These are phyloP conservation scores for Tolypocladium inflatum DNA, from an alignment of 2,329 filamentous ascomycete species.

Conservation along the genomic window DNA sequence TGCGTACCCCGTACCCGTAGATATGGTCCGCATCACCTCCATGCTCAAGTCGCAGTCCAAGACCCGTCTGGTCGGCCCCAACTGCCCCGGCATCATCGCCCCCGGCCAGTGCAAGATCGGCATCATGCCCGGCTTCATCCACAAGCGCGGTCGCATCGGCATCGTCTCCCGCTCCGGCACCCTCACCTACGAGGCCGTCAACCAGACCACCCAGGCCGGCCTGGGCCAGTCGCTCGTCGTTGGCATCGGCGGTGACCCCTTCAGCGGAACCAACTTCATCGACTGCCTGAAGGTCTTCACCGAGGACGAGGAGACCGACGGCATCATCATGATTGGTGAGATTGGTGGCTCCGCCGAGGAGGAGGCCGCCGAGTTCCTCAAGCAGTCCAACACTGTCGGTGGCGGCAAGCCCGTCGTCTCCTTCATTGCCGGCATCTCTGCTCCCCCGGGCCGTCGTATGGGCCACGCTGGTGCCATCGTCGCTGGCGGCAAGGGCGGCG, in stretches of 20 bases:
- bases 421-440: constrained; percentile 98
- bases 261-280: constrained; percentile 99
- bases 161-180: constrained; percentile 98
- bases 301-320: constrained; percentile 90
- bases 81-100: constrained; percentile 96
- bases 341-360: constrained; percentile 97
- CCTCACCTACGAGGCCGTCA: constrained; percentile 98
- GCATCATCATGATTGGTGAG: constrained; percentile 99
- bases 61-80: constrained; percentile 92
- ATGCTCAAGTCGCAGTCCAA: constrained; percentile 97
- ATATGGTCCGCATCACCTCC: constrained; percentile 98
- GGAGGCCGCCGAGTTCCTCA: constrained; percentile 94
- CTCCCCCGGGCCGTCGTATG: constrained; percentile 93
- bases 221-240: constrained; percentile 97
- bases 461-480: constrained; percentile 98
- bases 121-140: constrained; percentile 99
- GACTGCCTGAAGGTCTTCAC: constrained; percentile 98
- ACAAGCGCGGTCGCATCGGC: constrained; percentile 97
- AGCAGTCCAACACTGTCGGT: constrained; percentile 80
- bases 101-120: constrained; percentile 98
- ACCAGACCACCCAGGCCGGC: constrained; percentile 95
- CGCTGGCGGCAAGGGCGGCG: constrained; percentile 92
- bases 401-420: constrained; percentile 86
- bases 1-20: constrained; percentile 31
- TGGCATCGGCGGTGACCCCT: constrained; percentile 96